Conservation (phyloP, 805 yeast species). For the Kazachstania africana region DNA sequence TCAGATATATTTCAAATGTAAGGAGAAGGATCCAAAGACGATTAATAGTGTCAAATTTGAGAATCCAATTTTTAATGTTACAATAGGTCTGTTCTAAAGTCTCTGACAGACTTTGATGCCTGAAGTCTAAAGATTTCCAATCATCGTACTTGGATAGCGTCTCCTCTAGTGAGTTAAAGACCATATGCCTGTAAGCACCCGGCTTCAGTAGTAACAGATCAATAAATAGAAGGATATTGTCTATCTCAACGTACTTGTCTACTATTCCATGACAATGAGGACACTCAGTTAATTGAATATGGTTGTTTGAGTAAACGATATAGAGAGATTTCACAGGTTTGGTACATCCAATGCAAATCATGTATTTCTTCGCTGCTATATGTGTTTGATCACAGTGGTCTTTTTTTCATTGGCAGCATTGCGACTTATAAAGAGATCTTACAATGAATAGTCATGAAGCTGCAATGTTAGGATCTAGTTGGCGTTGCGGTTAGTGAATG, state of each 20-base stretch:
- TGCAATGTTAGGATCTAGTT: too few relatives aligned
- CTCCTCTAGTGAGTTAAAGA: slow-evolving; percentile 48
- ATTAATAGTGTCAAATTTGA: slow-evolving; percentile 19
- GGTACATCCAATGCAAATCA: slow-evolving; percentile 91
- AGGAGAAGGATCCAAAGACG: slow-evolving; percentile 51
- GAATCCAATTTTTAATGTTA: slow-evolving; percentile 11
- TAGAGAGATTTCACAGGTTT: slow-evolving; percentile 52
- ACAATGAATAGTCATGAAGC: too few relatives aligned
- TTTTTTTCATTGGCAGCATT: too few relatives aligned
- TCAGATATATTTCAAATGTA: slow-evolving; percentile 78
- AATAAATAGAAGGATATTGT: slow-evolving; percentile 69
- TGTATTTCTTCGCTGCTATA: slow-evolving; percentile 21
- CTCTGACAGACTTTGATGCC: neutral
- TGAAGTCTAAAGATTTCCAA: slow-evolving; percentile 3
- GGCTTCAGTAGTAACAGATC: slow-evolving; percentile 77
- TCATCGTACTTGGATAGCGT: slow-evolving; percentile 10
- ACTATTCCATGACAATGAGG: slow-evolving; percentile 59
- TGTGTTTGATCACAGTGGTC: too few relatives aligned
- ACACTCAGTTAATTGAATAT: slow-evolving; percentile 73
- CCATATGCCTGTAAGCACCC: slow-evolving; percentile 78
- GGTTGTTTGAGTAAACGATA: slow-evolving; percentile 61
- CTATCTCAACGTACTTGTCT: slow-evolving; percentile 87
- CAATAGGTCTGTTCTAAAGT: slow-evolving; percentile 2
- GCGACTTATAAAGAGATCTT: too few relatives aligned
- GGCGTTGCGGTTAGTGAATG: too few relatives aligned